phyloP scores from a whole-genome alignment of 805 yeast species.

The Teunomyces tritomae region DNA sequence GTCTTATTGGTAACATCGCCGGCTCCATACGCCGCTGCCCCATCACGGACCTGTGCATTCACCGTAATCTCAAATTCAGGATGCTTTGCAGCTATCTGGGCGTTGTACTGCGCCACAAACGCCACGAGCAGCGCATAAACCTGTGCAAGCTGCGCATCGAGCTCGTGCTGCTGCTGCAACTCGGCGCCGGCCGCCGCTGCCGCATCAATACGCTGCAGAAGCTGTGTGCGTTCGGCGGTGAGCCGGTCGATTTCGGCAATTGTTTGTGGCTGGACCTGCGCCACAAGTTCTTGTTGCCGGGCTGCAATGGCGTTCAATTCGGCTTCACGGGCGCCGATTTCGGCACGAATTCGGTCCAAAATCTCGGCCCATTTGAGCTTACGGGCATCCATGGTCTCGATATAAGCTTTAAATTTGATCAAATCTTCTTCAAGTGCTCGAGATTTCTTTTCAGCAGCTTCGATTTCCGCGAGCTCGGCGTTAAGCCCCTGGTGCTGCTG shows the following conservation, averaged over 20 bases:
- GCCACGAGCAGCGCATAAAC: neutral
- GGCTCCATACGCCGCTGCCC: conserved; percentile 16
- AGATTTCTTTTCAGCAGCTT: conserved; percentile 53
- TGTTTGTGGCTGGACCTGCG: conserved; percentile 58
- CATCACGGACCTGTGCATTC: neutral
- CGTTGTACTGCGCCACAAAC: neutral
- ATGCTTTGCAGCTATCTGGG: neutral
- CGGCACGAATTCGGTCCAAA: conserved; percentile 54
- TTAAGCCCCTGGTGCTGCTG: conserved; percentile 40
- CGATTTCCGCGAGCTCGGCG: conserved; percentile 45
- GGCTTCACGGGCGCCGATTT: conserved; percentile 44
- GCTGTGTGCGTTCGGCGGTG: conserved; percentile 58
- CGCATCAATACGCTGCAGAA: conserved; percentile 52
- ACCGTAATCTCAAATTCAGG: neutral
- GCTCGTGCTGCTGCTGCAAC: conserved; percentile 34
- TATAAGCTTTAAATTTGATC: conserved; percentile 67
- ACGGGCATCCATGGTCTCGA: conserved; percentile 62
- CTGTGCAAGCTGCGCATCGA: conserved; percentile 19
- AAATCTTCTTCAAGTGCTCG: conserved; percentile 69
- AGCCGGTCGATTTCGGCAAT: conserved; percentile 62
- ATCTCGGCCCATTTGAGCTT: conserved; percentile 62
- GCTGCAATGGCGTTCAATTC: conserved; percentile 41
- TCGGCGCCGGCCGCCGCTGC: conserved; percentile 41
- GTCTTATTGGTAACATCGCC: conserved; percentile 43
- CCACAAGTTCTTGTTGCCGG: conserved; percentile 41